Percentiles rank a stretch among this genome's conserved stretches.
Evolutionary conservation across 2,329 filamentous ascomycete genomes (phyloP).

Genomic region (Dactylonectria macrodidyma): DNA sequence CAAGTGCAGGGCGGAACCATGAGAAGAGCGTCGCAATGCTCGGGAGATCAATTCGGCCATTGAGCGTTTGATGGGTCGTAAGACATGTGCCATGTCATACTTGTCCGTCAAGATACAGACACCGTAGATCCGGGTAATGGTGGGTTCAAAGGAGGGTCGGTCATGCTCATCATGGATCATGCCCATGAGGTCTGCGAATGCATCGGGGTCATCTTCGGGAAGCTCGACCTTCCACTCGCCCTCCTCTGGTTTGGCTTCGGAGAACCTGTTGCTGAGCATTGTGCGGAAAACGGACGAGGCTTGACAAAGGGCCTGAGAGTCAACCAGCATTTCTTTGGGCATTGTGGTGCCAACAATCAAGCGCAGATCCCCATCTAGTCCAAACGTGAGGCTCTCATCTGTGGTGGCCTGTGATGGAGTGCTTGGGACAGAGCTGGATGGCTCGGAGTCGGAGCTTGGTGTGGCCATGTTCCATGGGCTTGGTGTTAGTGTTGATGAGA

Average conservation of each 20-base stretch:
- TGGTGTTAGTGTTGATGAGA: too few species aligned
- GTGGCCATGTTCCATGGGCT: too few species aligned
- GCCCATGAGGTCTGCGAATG: conserved; percentile 31
- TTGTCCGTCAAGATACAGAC: conserved; percentile 33
- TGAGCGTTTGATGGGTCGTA: conserved; percentile 34
- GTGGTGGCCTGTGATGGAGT: too few species aligned
- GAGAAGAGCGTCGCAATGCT: too few species aligned
- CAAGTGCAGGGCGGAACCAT: conserved; percentile 4
- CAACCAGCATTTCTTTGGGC: conserved; percentile 12
- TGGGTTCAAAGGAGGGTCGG: background rate
- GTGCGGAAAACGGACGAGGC: conserved; percentile 17
- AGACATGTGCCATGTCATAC: conserved; percentile 33
- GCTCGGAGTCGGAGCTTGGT: too few species aligned
- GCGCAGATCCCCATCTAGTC: conserved; percentile 4
- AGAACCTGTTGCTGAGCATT: conserved; percentile 24
- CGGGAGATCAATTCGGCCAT: background rate
- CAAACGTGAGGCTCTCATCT: background rate
- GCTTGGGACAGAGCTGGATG: too few species aligned
- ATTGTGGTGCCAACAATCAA: background rate
- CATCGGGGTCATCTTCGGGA: conserved; percentile 19
- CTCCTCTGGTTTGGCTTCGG: conserved; percentile 1
- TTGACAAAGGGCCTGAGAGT: conserved; percentile 12
- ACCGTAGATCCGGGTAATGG: conserved; percentile 17
- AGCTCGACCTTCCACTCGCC: conserved; percentile 24
- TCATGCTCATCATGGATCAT: conserved; percentile 30